Base-by-base conservation (phyloP, 2,329 filamentous ascomycete species). In the Trichoderma hamatum region DNA sequence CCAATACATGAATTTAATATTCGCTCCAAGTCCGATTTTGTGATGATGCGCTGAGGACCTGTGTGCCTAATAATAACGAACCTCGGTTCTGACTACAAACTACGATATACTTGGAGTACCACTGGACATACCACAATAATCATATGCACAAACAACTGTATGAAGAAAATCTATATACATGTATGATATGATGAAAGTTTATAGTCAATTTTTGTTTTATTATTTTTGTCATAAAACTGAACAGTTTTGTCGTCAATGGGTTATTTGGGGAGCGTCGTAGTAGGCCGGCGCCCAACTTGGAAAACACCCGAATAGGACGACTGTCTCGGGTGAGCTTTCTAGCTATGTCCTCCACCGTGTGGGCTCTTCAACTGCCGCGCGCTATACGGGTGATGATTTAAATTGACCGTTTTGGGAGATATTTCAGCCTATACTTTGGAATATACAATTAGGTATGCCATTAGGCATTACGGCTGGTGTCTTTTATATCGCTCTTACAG, bases 251-350 rank as follows among this genome's bases (percentile, higher is more conserved):
- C n/a, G n/a, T 3, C 4, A 16, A 39, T 39, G 36, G 5, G 13
- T 5, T 5, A 36, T 36, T 36, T 36, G 11, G 11, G 11, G 2
- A 14, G 6, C 34, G 13, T 36, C 34, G 13, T 5, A 3, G 13
- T 13, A 36, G 5, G 14, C 7, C 6, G 3, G 19, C 19, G 36
- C 39, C 39, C 39, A 19, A 43, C 39, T 9, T 43, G 19, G 5
- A 3, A 11, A 30, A 64, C 55, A 64, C 61, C 32, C 49, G 32
- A 55, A 64, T 55, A 43, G 49, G 61, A 64, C 55, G 36, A 26
- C 30, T n/a, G 30, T 13, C 26, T 43, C 10, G 24, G 58, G 26
- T 30, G 61, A 30, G 46, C 60, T 52, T 28, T 36, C 16, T 7
- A 24, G 32, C 49, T 5, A 49, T n/a, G 9, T 21, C 46, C 11